These are phyloP conservation scores for Bidens hawaiensis DNA, from an alignment of 140 eudicot genomes.

Conservation along the genomic window DNA sequence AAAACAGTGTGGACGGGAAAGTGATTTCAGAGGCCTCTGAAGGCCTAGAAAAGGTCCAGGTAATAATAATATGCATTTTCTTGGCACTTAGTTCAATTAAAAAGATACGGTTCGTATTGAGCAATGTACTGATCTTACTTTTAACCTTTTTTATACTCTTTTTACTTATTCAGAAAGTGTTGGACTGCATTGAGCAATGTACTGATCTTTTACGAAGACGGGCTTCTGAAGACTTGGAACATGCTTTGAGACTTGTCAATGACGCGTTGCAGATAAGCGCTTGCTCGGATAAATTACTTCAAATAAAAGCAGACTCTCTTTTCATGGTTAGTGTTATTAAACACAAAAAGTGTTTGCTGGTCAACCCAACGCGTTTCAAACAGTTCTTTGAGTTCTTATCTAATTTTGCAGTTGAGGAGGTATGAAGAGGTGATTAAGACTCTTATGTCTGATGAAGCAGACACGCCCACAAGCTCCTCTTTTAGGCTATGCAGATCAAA, in stretches of 20 bases:
- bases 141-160: neutral
- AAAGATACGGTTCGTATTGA: too few relatives aligned
- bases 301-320: constrained; percentile 72
- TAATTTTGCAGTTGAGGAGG: constrained; percentile 54
- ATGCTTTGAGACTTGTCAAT: constrained; percentile 46
- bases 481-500: constrained; percentile 43
- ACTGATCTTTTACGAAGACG: constrained; percentile 43
- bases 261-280: constrained; percentile 73
- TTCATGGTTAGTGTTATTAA: constrained; percentile 57
- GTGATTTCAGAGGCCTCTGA: constrained; percentile 71
- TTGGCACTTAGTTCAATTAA: neutral
- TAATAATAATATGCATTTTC: too few relatives aligned
- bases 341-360: neutral
- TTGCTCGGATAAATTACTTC: constrained; percentile 60
- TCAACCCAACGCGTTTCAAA: neutral
- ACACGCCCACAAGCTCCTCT: constrained; percentile 20
- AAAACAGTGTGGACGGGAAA: constrained; percentile 53
- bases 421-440: constrained; percentile 81
- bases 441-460: constrained; percentile 42
- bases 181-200: constrained; percentile 52
- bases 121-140: neutral
- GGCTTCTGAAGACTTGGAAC: constrained; percentile 44
- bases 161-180: constrained; percentile 58
- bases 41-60: constrained; percentile 89
- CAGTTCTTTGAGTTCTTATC: neutral